Base-by-base conservation (phyloP, 1,284 basidiomycete genomes). In the Cryptococcus sp. region DNA sequence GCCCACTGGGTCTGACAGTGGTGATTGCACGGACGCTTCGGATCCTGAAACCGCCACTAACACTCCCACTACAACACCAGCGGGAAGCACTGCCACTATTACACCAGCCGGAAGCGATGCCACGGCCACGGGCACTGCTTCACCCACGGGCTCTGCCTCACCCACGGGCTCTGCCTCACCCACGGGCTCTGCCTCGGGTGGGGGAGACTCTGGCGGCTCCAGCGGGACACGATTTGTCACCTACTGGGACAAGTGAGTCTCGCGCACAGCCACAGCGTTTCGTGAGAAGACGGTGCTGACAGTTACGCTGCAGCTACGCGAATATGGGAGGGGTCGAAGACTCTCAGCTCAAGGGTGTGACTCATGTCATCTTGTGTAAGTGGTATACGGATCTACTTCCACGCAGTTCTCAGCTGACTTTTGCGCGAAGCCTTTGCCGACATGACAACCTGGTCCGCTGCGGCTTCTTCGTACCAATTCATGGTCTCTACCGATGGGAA, bases 351-450 rank as follows among this genome's bases (percentile, higher is more conserved):
- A 52, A 57, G 15, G 65, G 64, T 6, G 56, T 66, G 3, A 70
- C 68, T 7, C 63, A 70, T 49, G 24, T 70, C 7, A 58, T 67
- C 33, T 42, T 70, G 24, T 59, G 66, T 66, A 36, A 53, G 65
- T 52, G 23, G 12, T 21, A 9, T 28, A 46, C 37, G 12, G 11
- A 33, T 20, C n/a, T 23, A 12, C 3, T 33, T 35, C n/a, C n/a
- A n/a, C n/a, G n/a, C n/a, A 21, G 18, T 8, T 23, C n/a, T 15
- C 13, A 46, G 13, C 24, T 40, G 24, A 47, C 33, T 4, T 8
- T 1, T 15, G 15, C 8, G n/a, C 38, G n/a, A 20, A 62, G 63
- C 61, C 11, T 63, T 63, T 46, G 53, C 56, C 20, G 51, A 63
- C 40, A 57, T 62, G 52, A 52, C 18, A 11, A 43, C 50, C 1